phyloP scores from a whole-genome alignment of 345 rosid genomes.

The Syzygium grande region DNA sequence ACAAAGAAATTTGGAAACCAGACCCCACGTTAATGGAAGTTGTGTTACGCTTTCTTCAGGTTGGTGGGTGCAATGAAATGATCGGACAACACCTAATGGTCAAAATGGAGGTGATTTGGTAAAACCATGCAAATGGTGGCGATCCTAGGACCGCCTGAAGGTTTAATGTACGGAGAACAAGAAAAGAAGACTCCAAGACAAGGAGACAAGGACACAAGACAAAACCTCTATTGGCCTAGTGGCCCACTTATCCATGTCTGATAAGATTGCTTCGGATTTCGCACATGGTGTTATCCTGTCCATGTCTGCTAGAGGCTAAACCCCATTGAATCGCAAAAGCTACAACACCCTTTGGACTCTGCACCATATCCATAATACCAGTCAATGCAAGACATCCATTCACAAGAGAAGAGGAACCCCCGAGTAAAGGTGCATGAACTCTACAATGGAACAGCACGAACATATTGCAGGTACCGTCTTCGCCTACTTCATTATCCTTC shows the following conservation, averaged over 20 bases:
- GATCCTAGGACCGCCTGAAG: not conserved
- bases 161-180: not conserved
- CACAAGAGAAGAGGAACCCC: not conserved
- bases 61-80: not conserved
- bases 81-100: not conserved
- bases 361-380: not conserved
- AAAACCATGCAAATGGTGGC: not conserved
- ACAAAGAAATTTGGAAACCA: not conserved
- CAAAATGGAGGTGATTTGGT: not conserved
- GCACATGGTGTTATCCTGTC: not conserved
- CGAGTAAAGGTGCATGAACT: not conserved
- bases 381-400: not conserved
- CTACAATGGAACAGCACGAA: not conserved
- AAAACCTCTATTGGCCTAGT: not conserved
- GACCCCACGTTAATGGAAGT: not conserved
- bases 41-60: not conserved
- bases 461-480: not conserved
- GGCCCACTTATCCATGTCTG: not conserved
- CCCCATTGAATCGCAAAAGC: no score
- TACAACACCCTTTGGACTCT: not conserved
- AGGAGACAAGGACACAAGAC: not conserved
- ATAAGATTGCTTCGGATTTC: not conserved
- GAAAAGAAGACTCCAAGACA: not conserved
- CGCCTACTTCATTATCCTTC: not conserved
- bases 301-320: no score